These are phyloP conservation scores for Starmerella potacharoeniae DNA, from an alignment of 805 yeast species.

Conservation along the genomic window DNA sequence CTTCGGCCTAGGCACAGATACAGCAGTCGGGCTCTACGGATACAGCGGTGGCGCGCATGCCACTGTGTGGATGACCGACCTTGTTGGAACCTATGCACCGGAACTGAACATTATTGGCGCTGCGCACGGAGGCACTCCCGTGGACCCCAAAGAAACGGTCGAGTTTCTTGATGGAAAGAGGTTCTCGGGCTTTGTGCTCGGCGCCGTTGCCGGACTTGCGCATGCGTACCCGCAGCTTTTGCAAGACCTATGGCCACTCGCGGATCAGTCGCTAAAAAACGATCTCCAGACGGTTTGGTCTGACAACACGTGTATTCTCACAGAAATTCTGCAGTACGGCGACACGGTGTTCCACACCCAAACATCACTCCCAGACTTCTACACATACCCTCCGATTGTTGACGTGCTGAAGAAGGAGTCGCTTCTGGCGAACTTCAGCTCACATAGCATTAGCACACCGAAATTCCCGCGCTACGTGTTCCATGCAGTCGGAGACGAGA, in stretches of 20 bases:
- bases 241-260: constrained; percentile 2
- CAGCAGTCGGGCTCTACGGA: constrained; percentile 8
- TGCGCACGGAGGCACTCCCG: constrained; percentile 17
- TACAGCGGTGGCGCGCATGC: constrained; percentile 20
- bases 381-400: not conserved
- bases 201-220: constrained; percentile 22
- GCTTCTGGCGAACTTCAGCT: not conserved
- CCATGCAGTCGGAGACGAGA: constrained; percentile 22
- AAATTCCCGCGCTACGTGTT: constrained; percentile 19
- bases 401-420: not conserved
- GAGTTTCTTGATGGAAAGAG: constrained; percentile 9
- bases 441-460: constrained; percentile 14
- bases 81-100: constrained; percentile 24
- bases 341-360: constrained; percentile 4
- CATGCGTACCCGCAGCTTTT: constrained; percentile 18
- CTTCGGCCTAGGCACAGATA: not conserved
- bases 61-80: constrained; percentile 26
- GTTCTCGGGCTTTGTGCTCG: constrained; percentile 23
- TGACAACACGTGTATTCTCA: not conserved
- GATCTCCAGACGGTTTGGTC: not conserved
- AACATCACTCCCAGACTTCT: constrained; percentile 1
- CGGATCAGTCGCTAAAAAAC: constrained; percentile 5
- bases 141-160: constrained; percentile 16
- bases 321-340: not conserved
- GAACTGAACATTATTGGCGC: constrained; percentile 23